Evolutionary conservation across 257 asterid species (phyloP).

Genomic region (Cinchona pubescens): DNA sequence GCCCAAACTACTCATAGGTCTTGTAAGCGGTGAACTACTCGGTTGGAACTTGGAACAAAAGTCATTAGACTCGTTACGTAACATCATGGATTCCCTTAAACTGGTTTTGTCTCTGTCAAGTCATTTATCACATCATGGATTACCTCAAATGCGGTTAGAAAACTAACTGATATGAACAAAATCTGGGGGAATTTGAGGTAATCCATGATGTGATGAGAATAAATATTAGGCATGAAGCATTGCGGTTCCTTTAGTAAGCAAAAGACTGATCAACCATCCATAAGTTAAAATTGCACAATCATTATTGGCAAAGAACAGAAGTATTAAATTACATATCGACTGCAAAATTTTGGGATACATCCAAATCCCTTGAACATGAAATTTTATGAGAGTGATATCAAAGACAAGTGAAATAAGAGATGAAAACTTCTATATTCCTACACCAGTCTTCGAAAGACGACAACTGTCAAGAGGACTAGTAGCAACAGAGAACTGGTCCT

Average conservation of each 20-base stretch:
- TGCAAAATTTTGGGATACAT: neutral
- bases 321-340: neutral
- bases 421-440: neutral
- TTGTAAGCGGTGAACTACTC: too few species aligned
- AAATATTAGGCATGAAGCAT: neutral
- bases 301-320: neutral
- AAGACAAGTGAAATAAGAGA: neutral
- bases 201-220: too few species aligned
- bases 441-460: slow-evolving; percentile 2
- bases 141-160: too few species aligned
- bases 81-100: too few species aligned
- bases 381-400: neutral
- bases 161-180: too few species aligned
- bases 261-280: neutral
- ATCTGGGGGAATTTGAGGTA: too few species aligned
- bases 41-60: too few species aligned
- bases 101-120: too few species aligned
- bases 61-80: too few species aligned
- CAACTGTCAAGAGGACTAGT: neutral
- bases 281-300: neutral
- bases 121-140: too few species aligned
- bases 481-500: neutral
- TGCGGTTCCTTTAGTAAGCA: neutral
- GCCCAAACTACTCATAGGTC: too few species aligned
- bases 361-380: slow-evolving; percentile 6